Evolutionary conservation across 495 filamentous ascomycete genomes (phyloP).

Genomic region (Amniculicola lignicola): DNA sequence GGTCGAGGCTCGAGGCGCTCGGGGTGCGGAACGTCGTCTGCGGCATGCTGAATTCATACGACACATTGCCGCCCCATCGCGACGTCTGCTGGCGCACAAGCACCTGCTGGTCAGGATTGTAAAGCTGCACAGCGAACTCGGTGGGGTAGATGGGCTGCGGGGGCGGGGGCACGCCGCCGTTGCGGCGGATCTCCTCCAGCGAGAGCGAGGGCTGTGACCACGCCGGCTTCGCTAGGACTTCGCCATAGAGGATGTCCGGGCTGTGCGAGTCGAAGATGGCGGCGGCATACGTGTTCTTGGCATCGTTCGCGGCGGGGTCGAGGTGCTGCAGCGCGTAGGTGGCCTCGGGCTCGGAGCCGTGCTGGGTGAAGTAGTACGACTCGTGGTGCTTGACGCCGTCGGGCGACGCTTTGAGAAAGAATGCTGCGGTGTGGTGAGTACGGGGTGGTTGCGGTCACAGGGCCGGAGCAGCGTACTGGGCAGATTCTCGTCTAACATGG

Average conservation of each 20-base stretch:
- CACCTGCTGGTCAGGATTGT: constrained; percentile 88
- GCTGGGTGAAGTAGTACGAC: constrained; percentile 69
- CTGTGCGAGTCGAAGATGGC: constrained; percentile 82
- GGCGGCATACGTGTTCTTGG: constrained; percentile 79
- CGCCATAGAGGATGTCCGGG: constrained; percentile 77
- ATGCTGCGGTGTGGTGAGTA: constrained; percentile 51
- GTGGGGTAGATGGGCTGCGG: constrained; percentile 75
- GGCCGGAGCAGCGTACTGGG: constrained; percentile 56
- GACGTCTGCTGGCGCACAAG: constrained; percentile 65
- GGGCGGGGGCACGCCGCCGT: constrained; percentile 64
- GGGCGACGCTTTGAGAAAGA: constrained; percentile 55
- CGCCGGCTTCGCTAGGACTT: constrained; percentile 78
- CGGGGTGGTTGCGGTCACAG: constrained; percentile 8
- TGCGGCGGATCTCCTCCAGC: constrained; percentile 71
- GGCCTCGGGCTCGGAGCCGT: constrained; percentile 73
- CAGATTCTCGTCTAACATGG: constrained; percentile 92
- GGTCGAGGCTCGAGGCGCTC: constrained; percentile 71
- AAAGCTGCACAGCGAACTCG: constrained; percentile 79
- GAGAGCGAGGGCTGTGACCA: constrained; percentile 80
- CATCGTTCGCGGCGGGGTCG: constrained; percentile 63
- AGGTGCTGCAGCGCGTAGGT: constrained; percentile 75
- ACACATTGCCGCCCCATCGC: constrained; percentile 71
- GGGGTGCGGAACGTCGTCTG: constrained; percentile 78
- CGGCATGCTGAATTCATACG: constrained; percentile 92
- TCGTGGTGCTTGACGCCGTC: constrained; percentile 53